Base-by-base conservation (phyloP, 140 eudicot species). In the Stevia rebaudiana region DNA sequence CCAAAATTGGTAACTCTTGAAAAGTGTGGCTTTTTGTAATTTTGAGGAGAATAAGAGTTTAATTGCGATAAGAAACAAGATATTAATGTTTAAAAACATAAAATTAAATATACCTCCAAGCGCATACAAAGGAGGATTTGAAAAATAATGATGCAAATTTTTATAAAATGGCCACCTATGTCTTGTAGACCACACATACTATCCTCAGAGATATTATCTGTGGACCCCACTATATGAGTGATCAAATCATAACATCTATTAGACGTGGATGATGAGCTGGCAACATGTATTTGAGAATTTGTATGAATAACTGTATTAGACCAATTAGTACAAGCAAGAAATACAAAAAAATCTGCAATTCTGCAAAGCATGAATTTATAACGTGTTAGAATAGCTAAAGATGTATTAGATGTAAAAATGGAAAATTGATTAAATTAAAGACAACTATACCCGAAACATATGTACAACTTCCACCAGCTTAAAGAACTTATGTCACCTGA, bases 311-410 rank as follows among this genome's bases (percentile, higher is more conserved):
- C 70, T 25, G 96, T 94, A 74, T 88, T 88, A 41, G 83, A 76
- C 96, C 94, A 88, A 69, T 78, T 88, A 31, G 94, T 88, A 81
- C 96, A 88, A 51, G 74, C 85, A 30, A 85, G 94, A 63, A 88
- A 85, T 8, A 88, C 90, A 63, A 88, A 88, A 78, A 85, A 88
- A 73, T 88, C 87, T 24, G 94, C 96, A 70, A 88, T 81, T 67
- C 94, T 88, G 85, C 25, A 64, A 70, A 49, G 33, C 36, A 30
- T 30, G 22, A 42, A 1, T 4, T 55, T 30, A 25, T 0, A 56
- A 43, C 11, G 13, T 57, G 39, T 69, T 31, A 58, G 61, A 44
- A 21, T 18, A 69, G 49, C 36, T 42, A 47, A 30, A 13, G n/a
- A 11, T 1, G 11, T 46, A 21, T 5, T 21, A 33, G 28, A 58